Percentiles rank a stretch among this genome's conserved stretches.
Evolutionary conservation across 805 yeast species (phyloP).

Genomic region (Saccharomyces jurei): DNA sequence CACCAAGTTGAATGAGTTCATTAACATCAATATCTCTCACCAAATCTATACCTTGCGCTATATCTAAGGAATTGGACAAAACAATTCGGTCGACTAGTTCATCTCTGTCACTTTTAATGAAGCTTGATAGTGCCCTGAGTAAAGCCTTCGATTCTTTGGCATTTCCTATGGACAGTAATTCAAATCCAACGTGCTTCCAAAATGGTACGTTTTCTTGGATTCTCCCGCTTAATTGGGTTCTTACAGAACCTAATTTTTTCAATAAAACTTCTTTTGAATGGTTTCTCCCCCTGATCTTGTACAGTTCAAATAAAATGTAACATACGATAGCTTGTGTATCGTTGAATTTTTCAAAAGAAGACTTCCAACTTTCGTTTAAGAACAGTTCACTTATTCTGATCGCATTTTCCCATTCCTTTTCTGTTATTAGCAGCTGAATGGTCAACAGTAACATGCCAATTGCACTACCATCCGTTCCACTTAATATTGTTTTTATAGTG

Average conservation of each 20-base stretch:
- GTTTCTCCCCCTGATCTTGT: conserved; percentile 16
- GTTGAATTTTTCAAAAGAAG: background rate
- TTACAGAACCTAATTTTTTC: conserved; percentile 6
- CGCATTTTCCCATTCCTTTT: conserved; percentile 26
- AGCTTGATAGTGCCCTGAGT: conserved; percentile 7
- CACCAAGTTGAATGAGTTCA: conserved; percentile 14
- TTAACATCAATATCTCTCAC: conserved; percentile 19
- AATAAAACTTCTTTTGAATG: conserved; percentile 16
- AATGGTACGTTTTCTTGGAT: conserved; percentile 9
- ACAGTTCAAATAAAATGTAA: conserved; percentile 22
- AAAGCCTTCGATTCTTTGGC: conserved; percentile 11
- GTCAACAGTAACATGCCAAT: conserved; percentile 21
- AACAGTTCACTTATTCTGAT: conserved; percentile 20
- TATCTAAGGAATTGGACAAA: conserved; percentile 7
- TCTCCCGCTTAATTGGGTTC: background rate
- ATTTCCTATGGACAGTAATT: conserved; percentile 17
- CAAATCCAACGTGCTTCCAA: conserved; percentile 27
- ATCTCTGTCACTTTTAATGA: conserved; percentile 5
- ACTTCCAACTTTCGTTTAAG: conserved; percentile 11
- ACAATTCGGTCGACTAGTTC: conserved; percentile 7
- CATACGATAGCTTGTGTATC: conserved; percentile 4
- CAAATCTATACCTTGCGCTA: conserved; percentile 11
- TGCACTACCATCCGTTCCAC: conserved; percentile 14
- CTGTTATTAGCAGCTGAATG: conserved; percentile 22
- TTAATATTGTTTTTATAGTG: conserved; percentile 14